These are phyloP conservation scores for Morella rubra DNA, from an alignment of 306 rosid species.

Conservation along the genomic window DNA sequence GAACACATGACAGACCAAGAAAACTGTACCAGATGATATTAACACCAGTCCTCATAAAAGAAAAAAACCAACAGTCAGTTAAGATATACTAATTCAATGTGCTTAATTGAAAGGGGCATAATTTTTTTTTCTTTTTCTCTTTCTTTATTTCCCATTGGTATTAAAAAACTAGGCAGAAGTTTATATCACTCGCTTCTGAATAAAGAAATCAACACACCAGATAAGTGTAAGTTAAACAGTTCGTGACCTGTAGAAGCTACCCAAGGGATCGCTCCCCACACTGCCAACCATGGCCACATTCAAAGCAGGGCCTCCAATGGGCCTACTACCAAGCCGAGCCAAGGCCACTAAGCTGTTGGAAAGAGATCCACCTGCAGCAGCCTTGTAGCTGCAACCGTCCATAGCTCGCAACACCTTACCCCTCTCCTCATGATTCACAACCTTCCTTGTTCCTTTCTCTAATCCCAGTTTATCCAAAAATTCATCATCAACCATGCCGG, in stretches of 20 bases:
- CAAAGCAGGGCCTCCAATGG: constrained; percentile 53
- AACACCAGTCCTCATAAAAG: neutral
- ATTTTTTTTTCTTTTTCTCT: neutral
- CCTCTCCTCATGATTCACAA: constrained; percentile 90
- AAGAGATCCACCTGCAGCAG: constrained; percentile 98
- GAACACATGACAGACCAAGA: neutral
- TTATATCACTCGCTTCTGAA: neutral
- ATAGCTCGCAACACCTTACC: constrained; percentile 89
- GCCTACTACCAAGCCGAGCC: constrained; percentile 73
- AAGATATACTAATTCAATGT: neutral
- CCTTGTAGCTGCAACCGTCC: constrained; percentile 97
- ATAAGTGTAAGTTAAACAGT: constrained; percentile 8
- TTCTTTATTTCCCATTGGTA: neutral
- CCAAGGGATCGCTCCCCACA: constrained; percentile 90
- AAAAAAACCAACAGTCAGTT: neutral
- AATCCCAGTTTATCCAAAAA: constrained; percentile 72
- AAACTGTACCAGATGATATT: neutral
- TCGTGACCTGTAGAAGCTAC: constrained; percentile 85
- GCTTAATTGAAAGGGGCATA: neutral
- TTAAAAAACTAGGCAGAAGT: neutral
- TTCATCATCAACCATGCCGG: constrained; percentile 76
- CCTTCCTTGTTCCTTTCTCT: constrained; percentile 87
- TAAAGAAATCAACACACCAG: neutral
- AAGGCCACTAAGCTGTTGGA: constrained; percentile 90
- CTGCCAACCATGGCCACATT: constrained; percentile 94